These are phyloP conservation scores for Stephanocyclus meneghinianus DNA, from an alignment of 352 stramenopile species.

Conservation along the genomic window DNA sequence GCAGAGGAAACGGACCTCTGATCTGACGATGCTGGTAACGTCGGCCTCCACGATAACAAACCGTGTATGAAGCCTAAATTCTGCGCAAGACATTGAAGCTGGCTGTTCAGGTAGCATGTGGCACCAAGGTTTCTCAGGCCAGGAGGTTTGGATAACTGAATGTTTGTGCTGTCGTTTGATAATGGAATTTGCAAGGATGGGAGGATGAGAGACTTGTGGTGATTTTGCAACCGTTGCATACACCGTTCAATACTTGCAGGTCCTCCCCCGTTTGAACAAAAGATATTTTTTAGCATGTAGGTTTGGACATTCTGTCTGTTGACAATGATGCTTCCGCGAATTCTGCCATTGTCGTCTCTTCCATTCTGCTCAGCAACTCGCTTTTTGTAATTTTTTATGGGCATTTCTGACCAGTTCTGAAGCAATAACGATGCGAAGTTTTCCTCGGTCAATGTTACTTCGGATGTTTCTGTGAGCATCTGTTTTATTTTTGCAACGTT, in stretches of 20 bases:
- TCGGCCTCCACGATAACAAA: constrained; percentile 73
- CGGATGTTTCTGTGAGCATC: neutral
- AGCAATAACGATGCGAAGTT: neutral
- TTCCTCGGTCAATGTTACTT: neutral
- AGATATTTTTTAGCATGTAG: neutral
- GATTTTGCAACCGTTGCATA: constrained; percentile 21
- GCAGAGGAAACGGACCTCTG: constrained; percentile 7
- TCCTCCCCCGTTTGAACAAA: constrained; percentile 3
- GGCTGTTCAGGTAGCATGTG: constrained; percentile 87
- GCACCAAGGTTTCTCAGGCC: constrained; percentile 85
- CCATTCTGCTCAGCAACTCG: neutral
- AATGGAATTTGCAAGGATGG: neutral
- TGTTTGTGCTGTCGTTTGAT: constrained; percentile 11
- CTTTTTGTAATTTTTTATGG: constrained; percentile 2
- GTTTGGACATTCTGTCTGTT: neutral
- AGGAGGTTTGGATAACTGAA: constrained; percentile 49
- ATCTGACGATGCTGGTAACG: neutral
- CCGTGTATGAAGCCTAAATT: constrained; percentile 82
- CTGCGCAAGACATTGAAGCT: constrained; percentile 85
- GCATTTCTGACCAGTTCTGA: constrained; percentile 25
- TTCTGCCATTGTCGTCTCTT: neutral
- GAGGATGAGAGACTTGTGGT: constrained; percentile 24
- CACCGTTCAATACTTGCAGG: constrained; percentile 17
- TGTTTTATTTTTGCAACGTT: constrained; percentile 43
- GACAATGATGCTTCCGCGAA: neutral